Evolutionary conservation across 1,284 basidiomycete species (phyloP), one percentile per base, ranked within the genome.

Genomic region (Rhodotorula sp.): DNA sequence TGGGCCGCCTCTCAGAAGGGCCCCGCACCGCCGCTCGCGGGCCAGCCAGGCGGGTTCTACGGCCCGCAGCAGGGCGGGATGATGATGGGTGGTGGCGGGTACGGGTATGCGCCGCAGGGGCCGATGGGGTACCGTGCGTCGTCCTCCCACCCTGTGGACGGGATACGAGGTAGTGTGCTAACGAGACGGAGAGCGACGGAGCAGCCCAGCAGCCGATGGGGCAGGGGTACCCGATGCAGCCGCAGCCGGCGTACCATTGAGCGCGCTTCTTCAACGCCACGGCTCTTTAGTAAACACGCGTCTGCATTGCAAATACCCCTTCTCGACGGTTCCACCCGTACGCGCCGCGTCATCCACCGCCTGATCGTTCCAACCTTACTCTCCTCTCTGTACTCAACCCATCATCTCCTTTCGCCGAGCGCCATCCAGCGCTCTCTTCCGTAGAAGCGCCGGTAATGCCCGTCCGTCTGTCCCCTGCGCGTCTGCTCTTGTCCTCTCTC

Each of bases 61-160:
- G 68, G 61, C 37, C n/a, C 56, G 29, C 32, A 51, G 9, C 50
- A 39, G 29, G 53, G 34, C 10, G 50, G 39, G 1, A 62, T n/a
- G n/a, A n/a, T n/a, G n/a, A n/a, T 67, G 39, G 70, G 70, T 19
- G 70, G 65, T 3, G 69, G 69, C 41, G 67, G 64, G 22, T 73
- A 73, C 36, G 67, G 64, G 22, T 73, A 73, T 7, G 53, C 50
- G 10, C 62, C 56, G 21, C 62, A 65, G 58, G 55, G 36, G 46
- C 60, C 15, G 50, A 74, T 71, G 72, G 64, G 64, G 13, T 70
- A 67, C 36, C 72, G 70, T 71, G 37, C 46, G 66, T 55, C 50
- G 13, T 29, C 10, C n/a, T 51, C 27, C 27, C 13, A 13, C 22
- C 29, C 7, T 54, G 46, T 50, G 25, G 12, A 6, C 1, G 25